phyloP scores from a whole-genome alignment of 2,329 filamentous ascomycete species.

The Aspergillus hiratsukae region DNA sequence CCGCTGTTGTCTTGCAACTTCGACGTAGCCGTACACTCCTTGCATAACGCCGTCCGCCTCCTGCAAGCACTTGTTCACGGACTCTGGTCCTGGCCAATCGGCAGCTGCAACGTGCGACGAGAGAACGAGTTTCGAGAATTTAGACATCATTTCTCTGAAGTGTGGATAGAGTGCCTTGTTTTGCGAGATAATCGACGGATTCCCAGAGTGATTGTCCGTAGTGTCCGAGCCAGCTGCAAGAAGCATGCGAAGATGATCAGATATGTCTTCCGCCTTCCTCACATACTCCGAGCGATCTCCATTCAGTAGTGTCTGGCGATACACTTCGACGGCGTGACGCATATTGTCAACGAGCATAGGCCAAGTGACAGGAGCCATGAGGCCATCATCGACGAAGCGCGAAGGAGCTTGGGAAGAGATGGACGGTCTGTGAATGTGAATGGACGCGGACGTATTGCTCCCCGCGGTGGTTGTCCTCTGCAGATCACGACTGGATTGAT shows the following conservation, averaged over 20 bases:
- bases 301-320: slow-evolving; percentile 81
- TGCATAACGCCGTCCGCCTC: slow-evolving; percentile 95
- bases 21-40: slow-evolving; percentile 93
- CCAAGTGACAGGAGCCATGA: slow-evolving; percentile 78
- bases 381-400: slow-evolving; percentile 88
- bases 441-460: slow-evolving; percentile 52
- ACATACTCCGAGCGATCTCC: slow-evolving; percentile 87
- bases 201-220: slow-evolving; percentile 96
- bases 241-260: slow-evolving; percentile 86
- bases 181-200: slow-evolving; percentile 97
- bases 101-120: slow-evolving; percentile 96
- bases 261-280: slow-evolving; percentile 92
- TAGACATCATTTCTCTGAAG: slow-evolving; percentile 99
- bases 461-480: slow-evolving; percentile 42
- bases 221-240: slow-evolving; percentile 95
- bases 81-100: slow-evolving; percentile 92
- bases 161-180: slow-evolving; percentile 97
- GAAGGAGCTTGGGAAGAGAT: slow-evolving; percentile 58
- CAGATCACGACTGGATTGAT: slow-evolving; percentile 14
- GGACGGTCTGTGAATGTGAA: slow-evolving; percentile 43
- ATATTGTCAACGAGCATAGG: slow-evolving; percentile 86
- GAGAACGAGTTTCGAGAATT: slow-evolving; percentile 97
- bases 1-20: slow-evolving; percentile 87
- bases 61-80: slow-evolving; percentile 88
- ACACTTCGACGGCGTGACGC: slow-evolving; percentile 82